These are phyloP conservation scores for Kodamaea arcana DNA, from an alignment of 1,139 yeast species.

Conservation along the genomic window DNA sequence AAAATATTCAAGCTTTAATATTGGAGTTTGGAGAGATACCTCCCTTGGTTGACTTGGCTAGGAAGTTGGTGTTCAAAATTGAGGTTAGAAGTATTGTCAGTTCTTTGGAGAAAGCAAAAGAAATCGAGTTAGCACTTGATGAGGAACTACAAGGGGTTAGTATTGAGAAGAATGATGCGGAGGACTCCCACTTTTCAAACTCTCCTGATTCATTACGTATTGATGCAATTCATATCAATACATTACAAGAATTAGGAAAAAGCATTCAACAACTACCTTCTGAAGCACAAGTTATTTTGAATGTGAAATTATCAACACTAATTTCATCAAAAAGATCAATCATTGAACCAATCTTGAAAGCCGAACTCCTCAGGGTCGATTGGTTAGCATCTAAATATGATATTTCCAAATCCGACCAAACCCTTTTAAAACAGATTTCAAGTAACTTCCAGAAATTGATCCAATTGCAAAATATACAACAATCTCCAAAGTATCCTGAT, in stretches of 20 bases:
- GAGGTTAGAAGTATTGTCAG: slow-evolving; percentile 1
- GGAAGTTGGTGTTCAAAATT: slow-evolving; percentile 5
- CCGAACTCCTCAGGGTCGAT: slow-evolving; percentile 5
- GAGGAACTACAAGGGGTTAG: not conserved
- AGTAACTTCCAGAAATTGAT: slow-evolving; percentile 20
- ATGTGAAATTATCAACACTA: slow-evolving; percentile 1
- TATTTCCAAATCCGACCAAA: slow-evolving; percentile 2
- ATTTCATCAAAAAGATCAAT: slow-evolving; percentile 1
- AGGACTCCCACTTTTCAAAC: too few species aligned
- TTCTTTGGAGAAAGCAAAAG: slow-evolving; percentile 7
- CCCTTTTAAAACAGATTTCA: slow-evolving; percentile 1
- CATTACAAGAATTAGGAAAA: slow-evolving; percentile 1
- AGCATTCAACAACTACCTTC: slow-evolving; percentile 5
- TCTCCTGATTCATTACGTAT: too few species aligned
- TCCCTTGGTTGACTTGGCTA: slow-evolving; percentile 12
- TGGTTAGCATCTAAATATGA: slow-evolving; percentile 7
- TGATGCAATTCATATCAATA: too few species aligned
- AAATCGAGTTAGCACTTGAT: slow-evolving; percentile 6
- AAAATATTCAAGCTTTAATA: slow-evolving; percentile 8
- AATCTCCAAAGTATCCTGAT: slow-evolving; percentile 35
- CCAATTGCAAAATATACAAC: slow-evolving; percentile 33
- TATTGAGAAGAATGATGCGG: too few species aligned
- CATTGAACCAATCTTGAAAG: slow-evolving; percentile 4
- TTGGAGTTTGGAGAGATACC: slow-evolving; percentile 12
- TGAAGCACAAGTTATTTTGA: slow-evolving; percentile 2